Conservation (phyloP, 805 yeast species). For the Yarrowia sp. region DNA sequence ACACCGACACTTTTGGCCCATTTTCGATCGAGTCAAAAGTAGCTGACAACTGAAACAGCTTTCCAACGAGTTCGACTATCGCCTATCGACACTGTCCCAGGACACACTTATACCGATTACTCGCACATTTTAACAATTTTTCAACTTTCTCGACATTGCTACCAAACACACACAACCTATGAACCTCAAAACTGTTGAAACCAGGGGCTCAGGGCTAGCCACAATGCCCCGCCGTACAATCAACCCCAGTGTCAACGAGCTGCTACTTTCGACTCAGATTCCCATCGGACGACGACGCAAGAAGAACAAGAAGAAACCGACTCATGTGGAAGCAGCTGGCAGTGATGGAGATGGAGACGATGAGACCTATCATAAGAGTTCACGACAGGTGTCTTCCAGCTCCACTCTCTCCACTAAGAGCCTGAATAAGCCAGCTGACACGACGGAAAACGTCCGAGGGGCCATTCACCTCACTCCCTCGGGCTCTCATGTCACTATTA, state of each 20-base stretch:
- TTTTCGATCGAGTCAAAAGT: neutral
- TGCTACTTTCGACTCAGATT: slow-evolving; percentile 14
- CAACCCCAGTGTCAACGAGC: slow-evolving; percentile 12
- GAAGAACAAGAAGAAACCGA: neutral
- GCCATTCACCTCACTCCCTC: slow-evolving; percentile 9
- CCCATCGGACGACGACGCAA: slow-evolving; percentile 10
- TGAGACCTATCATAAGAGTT: neutral
- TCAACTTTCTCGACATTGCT: neutral
- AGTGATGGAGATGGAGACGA: slow-evolving; percentile 14
- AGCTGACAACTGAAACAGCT: neutral
- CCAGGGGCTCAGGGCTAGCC: neutral
- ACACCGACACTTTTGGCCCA: neutral
- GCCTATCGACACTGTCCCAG: neutral
- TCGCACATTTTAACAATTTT: neutral
- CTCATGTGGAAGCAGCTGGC: neutral
- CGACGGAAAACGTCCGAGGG: neutral
- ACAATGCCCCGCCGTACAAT: neutral
- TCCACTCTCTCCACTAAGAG: neutral
- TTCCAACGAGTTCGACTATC: neutral
- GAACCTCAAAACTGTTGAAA: slow-evolving; percentile 9
- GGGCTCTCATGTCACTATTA: slow-evolving; percentile 1
- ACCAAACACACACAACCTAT: neutral
- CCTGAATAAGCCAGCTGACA: neutral
- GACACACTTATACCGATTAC: neutral
- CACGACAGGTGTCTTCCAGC: neutral